phyloP scores from a whole-genome alignment of 192 early-diverging fungal genomes.

The Podila epigama region DNA sequence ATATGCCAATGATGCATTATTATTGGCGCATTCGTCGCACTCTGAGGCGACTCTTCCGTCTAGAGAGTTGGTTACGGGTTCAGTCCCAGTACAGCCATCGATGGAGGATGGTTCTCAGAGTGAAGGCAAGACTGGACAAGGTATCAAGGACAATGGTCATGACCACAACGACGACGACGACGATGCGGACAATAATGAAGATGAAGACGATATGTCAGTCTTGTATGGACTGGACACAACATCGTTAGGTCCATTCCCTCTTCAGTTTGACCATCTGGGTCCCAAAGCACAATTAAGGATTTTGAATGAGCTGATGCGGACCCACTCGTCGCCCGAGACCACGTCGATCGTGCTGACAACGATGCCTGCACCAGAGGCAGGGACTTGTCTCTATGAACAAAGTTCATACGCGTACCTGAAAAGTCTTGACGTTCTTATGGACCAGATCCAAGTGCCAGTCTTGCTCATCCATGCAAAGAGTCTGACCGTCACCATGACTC shows the following conservation, averaged over 20 bases:
- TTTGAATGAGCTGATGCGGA: slow-evolving; percentile 68
- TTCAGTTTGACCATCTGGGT: slow-evolving; percentile 65
- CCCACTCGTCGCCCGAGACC: slow-evolving; percentile 50
- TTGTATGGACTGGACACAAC: too few species aligned
- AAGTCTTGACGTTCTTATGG: slow-evolving; percentile 51
- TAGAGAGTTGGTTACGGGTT: too few species aligned
- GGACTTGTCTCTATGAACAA: slow-evolving; percentile 52
- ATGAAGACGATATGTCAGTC: too few species aligned
- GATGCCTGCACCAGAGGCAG: slow-evolving; percentile 61
- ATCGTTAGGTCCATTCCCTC: not conserved
- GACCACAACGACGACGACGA: too few species aligned
- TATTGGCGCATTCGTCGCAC: too few species aligned
- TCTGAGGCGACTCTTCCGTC: too few species aligned
- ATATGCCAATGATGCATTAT: too few species aligned
- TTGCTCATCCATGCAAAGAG: slow-evolving; percentile 72
- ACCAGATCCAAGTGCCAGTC: slow-evolving; percentile 58
- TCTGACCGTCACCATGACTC: slow-evolving; percentile 68
- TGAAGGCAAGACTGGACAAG: too few species aligned
- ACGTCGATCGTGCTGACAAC: slow-evolving; percentile 69
- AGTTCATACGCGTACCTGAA: slow-evolving; percentile 58
- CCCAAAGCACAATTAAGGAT: slow-evolving; percentile 61
- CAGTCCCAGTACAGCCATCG: too few species aligned
- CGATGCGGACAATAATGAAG: too few species aligned
- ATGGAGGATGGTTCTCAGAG: too few species aligned
- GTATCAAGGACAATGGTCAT: too few species aligned